These are phyloP conservation scores for Ustilaginoidea virens DNA, from an alignment of 2,329 filamentous ascomycete species.

Conservation along the genomic window DNA sequence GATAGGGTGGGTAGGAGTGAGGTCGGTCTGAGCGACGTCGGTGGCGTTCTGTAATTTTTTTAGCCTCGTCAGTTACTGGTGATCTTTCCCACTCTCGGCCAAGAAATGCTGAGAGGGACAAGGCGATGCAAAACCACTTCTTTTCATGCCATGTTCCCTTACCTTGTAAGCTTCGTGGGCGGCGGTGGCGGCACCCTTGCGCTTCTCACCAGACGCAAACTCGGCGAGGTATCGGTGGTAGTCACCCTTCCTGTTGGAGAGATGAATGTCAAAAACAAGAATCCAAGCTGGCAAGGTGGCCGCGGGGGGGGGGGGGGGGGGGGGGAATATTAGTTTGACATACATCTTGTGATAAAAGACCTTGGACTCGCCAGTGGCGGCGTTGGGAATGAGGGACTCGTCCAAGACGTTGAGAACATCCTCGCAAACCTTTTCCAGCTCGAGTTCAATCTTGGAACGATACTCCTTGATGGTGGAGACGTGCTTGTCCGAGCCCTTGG, in stretches of 20 bases:
- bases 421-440: constrained; percentile 96
- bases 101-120: too few species aligned
- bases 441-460: constrained; percentile 94
- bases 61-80: too few species aligned
- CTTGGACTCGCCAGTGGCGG: constrained; percentile 94
- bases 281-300: not conserved
- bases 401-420: constrained; percentile 94
- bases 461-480: constrained; percentile 89
- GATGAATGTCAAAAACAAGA: constrained; percentile 2
- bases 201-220: constrained; percentile 85
- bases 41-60: constrained; percentile 74
- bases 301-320: too few species aligned
- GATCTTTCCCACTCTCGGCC: too few species aligned
- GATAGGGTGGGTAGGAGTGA: constrained; percentile 95
- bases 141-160: constrained; percentile 17
- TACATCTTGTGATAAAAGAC: constrained; percentile 99
- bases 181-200: constrained; percentile 72
- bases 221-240: constrained; percentile 93
- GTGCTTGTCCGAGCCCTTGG: constrained; percentile 94
- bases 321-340: too few species aligned
- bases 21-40: constrained; percentile 94
- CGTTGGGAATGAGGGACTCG: constrained; percentile 85
- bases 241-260: constrained; percentile 66
- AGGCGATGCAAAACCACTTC: not conserved
- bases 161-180: constrained; percentile 98